Base-by-base conservation (phyloP, 2,329 filamentous ascomycete species). In the Penicillium expansum region DNA sequence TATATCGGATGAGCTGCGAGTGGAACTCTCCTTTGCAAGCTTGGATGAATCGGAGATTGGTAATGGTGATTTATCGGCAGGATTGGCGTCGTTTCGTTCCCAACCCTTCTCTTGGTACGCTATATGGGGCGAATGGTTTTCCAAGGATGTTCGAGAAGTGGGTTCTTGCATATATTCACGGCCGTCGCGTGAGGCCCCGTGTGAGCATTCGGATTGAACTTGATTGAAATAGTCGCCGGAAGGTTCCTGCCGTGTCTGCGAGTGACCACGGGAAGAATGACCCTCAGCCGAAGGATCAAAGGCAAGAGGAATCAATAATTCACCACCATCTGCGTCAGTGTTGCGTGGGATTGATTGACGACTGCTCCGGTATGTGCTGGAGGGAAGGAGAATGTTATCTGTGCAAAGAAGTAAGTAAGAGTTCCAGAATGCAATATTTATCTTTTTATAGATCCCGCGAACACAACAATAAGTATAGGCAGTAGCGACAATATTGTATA, bases 31-130 rank as follows among this genome's bases (percentile, higher is more conserved):
- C 48, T 71, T 80, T 82, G 69, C 80, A 83, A 67, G 80, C 83
- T 88, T 91, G 75, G 92, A 92, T 29, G 86, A 85, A 13, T 90
- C 86, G 8, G 37, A 55, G 6, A 27, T 52, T 48, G 53, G 55
- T 14, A 27, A 18, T 37, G 55, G 59, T 24, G 57, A 45, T 45
- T 58, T 61, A 52, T 50, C 45, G 54, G 37, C 18, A 9, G 65
- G 45, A 33, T 70, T 69, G 14, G 49, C 48, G 3, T 86, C 84
- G 0, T 86, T 86, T 5, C 81, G 75, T 58, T 85, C 82, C 43
- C 89, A 84, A 2, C 85, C 85, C 74, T 92, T 94, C 67, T 96
- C 91, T 71, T 96, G 91, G 71, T 92, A 95, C 22, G 91, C 89
- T 66, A 96, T 96, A 68, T 96, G 92, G n/a, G 92, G 91, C 16